Evolutionary conservation across 305 asterid species (phyloP).

Genomic region (Fraxinus sp.): DNA sequence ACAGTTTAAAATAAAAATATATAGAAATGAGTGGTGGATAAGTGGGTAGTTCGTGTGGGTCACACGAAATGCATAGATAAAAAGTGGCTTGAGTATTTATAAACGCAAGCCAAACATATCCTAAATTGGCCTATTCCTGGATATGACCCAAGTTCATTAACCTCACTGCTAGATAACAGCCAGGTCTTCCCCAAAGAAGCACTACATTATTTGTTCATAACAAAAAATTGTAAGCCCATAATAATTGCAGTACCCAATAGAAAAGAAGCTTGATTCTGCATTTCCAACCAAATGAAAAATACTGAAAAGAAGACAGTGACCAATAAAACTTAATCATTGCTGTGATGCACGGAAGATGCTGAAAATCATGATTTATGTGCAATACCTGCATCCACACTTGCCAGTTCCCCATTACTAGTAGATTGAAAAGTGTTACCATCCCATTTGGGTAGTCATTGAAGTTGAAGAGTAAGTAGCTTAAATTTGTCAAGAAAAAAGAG

Average conservation of each 20-base stretch:
- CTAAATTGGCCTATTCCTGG: neutral
- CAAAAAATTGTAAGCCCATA: neutral
- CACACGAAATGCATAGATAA: neutral
- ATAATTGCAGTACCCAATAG: neutral
- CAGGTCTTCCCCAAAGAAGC: neutral
- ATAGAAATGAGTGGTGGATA: neutral
- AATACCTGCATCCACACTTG: slow-evolving; percentile 97
- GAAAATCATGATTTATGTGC: slow-evolving; percentile 7
- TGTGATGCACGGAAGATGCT: neutral
- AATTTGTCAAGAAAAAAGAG: slow-evolving; percentile 51
- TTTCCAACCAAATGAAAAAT: neutral
- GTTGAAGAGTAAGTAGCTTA: slow-evolving; percentile 92
- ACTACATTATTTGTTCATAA: neutral
- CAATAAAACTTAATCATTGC: neutral
- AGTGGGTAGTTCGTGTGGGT: neutral
- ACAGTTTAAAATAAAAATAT: neutral
- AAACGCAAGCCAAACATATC: neutral
- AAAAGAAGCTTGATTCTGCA: neutral
- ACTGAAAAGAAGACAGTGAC: neutral
- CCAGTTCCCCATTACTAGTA: slow-evolving; percentile 97
- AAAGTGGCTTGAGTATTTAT: neutral
- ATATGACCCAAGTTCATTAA: neutral
- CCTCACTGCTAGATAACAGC: neutral
- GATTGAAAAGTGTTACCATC: slow-evolving; percentile 97
- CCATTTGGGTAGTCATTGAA: slow-evolving; percentile 98